Evolutionary conservation across 345 rosid species (phyloP), one percentile per base, ranked within the genome.

Genomic region (Conringia planisiliqua): DNA sequence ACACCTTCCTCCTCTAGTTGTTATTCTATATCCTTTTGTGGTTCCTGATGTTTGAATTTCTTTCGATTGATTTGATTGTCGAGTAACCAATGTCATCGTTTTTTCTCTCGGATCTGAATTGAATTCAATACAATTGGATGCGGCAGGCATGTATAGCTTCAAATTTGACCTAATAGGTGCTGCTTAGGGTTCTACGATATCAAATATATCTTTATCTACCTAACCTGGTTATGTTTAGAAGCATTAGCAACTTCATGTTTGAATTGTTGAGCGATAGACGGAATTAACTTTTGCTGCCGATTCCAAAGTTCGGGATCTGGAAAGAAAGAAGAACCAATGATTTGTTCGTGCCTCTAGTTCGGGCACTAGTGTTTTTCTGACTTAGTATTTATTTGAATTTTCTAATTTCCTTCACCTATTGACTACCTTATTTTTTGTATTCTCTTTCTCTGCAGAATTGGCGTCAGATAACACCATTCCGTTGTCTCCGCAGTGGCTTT

Each of bases 401-500:
- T 76, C 63, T 44, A 30, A 9, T 70, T 47, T 42, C 1, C 24
- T 54, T 46, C 33, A 22, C 1, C 35, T 29, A 22, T 33, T 51
- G 18, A 18, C 16, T 33, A 6, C 1, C 35, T 32, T 32, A 1
- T 32, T 1, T 32, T 4, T 43, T 54, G 2, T 24, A 5, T 44
- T 36, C 32, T 4, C 20, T 46, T 0, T 8, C 20, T 43, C 48
- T 77, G 83, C 85, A 93, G 97, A 90, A 77, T 42, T 77, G 72
- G 78, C 80, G 20, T 73, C 86, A 12, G 98, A 93, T 56, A 90
- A 78, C 85, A 89, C 86, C 85, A 90, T 93, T n/a, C 98, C 98
- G 0, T 73, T 93, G 78, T 90, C 97, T 81, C 98, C 98, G 1
- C 97, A 93, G 75, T 93, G 98, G 98, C 96, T 93, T 40, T 93